Evolutionary conservation across 116 monocot species (phyloP), one percentile per base, ranked within the genome.

Genomic region (Trichopus zeylanicus): DNA sequence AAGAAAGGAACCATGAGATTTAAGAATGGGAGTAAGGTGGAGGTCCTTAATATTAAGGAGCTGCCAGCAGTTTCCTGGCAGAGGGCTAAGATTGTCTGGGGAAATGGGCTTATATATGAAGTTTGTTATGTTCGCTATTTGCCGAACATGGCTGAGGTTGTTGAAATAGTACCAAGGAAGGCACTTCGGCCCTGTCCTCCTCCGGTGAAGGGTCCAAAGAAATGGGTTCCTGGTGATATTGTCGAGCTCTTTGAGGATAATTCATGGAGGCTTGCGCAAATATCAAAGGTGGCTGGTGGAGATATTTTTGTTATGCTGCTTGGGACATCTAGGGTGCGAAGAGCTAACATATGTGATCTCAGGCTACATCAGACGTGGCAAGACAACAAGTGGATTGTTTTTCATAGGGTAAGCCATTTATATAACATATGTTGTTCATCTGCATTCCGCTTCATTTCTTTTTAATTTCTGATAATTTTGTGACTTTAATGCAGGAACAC

Each of bases 1-100:
- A n/a, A n/a, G n/a, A n/a, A n/a, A n/a, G n/a, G n/a, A n/a, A 71
- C 13, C 5, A 81, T 86, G 78, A 81, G 22, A 37, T 69, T 78
- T n/a, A n/a, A n/a, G n/a, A n/a, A n/a, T n/a, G n/a, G n/a, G n/a
- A n/a, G n/a, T n/a, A n/a, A n/a, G n/a, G 68, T 81, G 33, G 86
- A 86, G 71, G 78, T 81, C 5, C 37, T 67, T 26, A 70, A 75
- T 30, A 66, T 47, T 29, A 46, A 24, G 46, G 74, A 69, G 32
- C 61, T 54, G 53, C 63, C 73, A 0, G 49, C 48, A 6, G 80
- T 66, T 19, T 76, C 51, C 5, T 81, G 82, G 82, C 47, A 68
- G 26, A 51, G 16, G 53, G 78, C 72, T 16, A 56, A 72, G 59
- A 75, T 82, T 8, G 18, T 82, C 19, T 76, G 73, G 1, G 73